Percentiles rank a stretch among this genome's conserved stretches.
These are phyloP conservation scores for Canna indica DNA, from an alignment of 176 grass and related monocot species.

Conservation along the genomic window DNA sequence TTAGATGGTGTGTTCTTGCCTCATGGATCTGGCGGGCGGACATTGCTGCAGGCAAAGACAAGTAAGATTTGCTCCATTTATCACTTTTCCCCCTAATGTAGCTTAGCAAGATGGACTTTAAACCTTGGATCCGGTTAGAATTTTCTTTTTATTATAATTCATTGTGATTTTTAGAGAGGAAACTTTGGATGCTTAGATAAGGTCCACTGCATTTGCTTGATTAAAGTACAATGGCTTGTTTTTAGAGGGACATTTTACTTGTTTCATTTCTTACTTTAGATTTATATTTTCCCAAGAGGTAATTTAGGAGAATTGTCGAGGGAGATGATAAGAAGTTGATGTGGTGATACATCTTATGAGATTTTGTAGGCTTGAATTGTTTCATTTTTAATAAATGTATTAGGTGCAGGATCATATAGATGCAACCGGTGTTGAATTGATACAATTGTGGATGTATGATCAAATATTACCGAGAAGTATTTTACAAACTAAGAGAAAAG, in stretches of 20 bases:
- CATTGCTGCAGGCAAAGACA: conserved; percentile 9
- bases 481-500: neutral
- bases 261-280: neutral
- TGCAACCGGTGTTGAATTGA: neutral
- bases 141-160: neutral
- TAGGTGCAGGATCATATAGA: neutral
- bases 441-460: neutral
- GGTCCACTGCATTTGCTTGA: neutral
- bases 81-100: neutral
- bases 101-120: neutral
- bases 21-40: conserved; percentile 12
- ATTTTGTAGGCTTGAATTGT: no score
- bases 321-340: no score
- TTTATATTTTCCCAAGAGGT: no score
- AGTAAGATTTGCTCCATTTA: conserved; percentile 6
- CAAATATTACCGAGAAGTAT: no score
- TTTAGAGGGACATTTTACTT: neutral
- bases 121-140: neutral
- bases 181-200: neutral
- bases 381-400: neutral
- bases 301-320: no score
- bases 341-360: no score
- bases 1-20: conserved; percentile 1
- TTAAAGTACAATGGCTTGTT: neutral
- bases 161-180: neutral